Conservation (phyloP, 2,329 filamentous ascomycete genomes). For the Monilinia polystroma region DNA sequence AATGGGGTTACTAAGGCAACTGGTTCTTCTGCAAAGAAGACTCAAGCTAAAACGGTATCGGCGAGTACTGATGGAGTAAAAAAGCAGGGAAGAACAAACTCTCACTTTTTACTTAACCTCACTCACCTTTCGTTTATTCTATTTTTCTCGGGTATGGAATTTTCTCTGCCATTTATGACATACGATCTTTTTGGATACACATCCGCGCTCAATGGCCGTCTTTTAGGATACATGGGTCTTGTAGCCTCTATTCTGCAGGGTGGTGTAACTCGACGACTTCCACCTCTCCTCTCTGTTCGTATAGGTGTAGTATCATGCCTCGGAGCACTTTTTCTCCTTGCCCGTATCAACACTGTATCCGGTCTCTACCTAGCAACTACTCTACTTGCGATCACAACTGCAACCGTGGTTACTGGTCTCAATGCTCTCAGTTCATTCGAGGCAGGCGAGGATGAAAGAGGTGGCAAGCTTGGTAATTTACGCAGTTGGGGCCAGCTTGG, state of each 20-base stretch:
- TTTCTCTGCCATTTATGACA: conserved; percentile 95
- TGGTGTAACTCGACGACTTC: conserved; percentile 80
- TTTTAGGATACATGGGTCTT: conserved; percentile 89
- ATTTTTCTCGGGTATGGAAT: conserved; percentile 98
- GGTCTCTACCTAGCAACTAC: conserved; percentile 80
- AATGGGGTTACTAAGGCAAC: conserved; percentile 29
- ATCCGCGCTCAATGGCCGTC: conserved; percentile 74
- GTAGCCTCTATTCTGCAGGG: conserved; percentile 91
- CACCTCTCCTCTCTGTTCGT: conserved; percentile 77
- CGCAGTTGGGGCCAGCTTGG: conserved; percentile 83
- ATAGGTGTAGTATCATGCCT: conserved; percentile 77
- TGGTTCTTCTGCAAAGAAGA: conserved; percentile 22
- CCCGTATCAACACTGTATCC: conserved; percentile 63
- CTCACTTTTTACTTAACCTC: conserved; percentile 75
- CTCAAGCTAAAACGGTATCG: conserved; percentile 28
- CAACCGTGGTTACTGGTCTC: conserved; percentile 89
- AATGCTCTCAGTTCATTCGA: conserved; percentile 93
- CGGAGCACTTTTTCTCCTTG: conserved; percentile 76
- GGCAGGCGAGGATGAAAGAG: conserved; percentile 74
- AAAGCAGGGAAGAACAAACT: conserved; percentile 61
- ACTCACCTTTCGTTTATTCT: conserved; percentile 90
- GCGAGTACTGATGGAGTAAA: conserved; percentile 35
- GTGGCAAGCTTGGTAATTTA: conserved; percentile 81
- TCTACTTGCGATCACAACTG: conserved; percentile 83
- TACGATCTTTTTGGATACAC: conserved; percentile 87